These are phyloP conservation scores for Kandelia obovata DNA, from an alignment of 345 rosid genomes.

Conservation along the genomic window DNA sequence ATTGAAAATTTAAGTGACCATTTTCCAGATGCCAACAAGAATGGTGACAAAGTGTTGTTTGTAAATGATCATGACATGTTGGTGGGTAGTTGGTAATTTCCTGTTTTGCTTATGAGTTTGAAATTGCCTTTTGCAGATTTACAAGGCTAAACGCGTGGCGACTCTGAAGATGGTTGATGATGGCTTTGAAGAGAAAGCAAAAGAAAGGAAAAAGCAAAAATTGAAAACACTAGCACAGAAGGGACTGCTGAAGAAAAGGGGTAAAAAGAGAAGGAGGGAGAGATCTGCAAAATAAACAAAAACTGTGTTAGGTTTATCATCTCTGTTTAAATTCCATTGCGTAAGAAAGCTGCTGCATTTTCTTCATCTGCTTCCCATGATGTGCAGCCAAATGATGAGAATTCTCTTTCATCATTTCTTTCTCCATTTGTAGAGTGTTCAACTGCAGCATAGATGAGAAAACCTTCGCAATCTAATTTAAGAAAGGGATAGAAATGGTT, in stretches of 20 bases:
- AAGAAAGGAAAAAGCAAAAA: slow-evolving; percentile 67
- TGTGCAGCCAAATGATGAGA: background rate
- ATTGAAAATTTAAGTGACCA: too few relatives aligned
- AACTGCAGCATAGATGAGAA: too few relatives aligned
- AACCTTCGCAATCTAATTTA: too few relatives aligned
- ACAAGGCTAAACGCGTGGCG: slow-evolving; percentile 83
- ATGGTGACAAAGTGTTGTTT: background rate
- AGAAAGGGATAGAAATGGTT: too few relatives aligned
- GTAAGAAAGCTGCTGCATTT: background rate
- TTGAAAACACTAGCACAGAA: slow-evolving; percentile 54
- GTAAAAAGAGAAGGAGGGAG: slow-evolving; percentile 14
- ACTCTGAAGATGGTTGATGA: slow-evolving; percentile 85
- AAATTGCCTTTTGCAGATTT: slow-evolving; percentile 47
- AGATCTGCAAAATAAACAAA: background rate
- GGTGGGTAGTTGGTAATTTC: background rate
- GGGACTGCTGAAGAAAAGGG: slow-evolving; percentile 38
- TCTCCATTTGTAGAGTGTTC: too few relatives aligned
- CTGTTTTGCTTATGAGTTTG: background rate
- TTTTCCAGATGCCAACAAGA: background rate
- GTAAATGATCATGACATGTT: background rate
- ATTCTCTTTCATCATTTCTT: too few relatives aligned
- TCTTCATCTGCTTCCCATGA: background rate
- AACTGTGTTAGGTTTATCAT: too few relatives aligned
- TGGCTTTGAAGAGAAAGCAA: slow-evolving; percentile 77
- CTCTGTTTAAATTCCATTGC: too few relatives aligned